Conservation (phyloP, 352 stramenopile genomes). For the Phytophthora cryptogea region DNA sequence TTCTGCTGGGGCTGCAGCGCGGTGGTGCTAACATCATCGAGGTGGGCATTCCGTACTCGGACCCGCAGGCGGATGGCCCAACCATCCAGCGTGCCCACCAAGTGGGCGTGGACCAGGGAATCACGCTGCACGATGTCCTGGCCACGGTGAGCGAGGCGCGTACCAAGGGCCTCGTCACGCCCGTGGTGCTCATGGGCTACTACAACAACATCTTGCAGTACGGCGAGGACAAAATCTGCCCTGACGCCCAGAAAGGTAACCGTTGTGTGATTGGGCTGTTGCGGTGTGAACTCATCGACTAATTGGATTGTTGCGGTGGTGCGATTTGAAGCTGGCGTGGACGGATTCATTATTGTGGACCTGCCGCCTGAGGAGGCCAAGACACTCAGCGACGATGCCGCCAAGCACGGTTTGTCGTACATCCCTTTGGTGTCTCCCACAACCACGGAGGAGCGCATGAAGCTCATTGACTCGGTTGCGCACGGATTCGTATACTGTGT, state of each 20-base stretch:
- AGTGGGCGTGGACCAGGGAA: conserved; percentile 94
- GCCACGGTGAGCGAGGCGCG: conserved; percentile 92
- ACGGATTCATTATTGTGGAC: conserved; percentile 99
- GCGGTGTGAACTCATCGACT: neutral
- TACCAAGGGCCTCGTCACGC: conserved; percentile 90
- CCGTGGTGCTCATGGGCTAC: conserved; percentile 99
- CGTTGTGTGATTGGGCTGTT: neutral
- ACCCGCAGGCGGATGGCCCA: conserved; percentile 97
- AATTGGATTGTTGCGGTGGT: conserved; percentile 7
- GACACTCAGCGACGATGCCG: conserved; percentile 90
- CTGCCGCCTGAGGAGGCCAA: conserved; percentile 95
- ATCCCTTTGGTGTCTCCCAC: conserved; percentile 98
- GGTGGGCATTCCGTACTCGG: conserved; percentile 97
- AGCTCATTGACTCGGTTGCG: conserved; percentile 66
- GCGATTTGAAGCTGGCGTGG: conserved; percentile 73
- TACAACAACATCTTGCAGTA: conserved; percentile 99
- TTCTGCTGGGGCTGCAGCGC: conserved; percentile 96
- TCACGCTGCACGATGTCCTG: conserved; percentile 93
- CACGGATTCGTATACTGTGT: conserved; percentile 90
- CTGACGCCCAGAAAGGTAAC: conserved; percentile 72
- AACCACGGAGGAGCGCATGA: conserved; percentile 95
- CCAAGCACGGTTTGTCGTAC: conserved; percentile 93
- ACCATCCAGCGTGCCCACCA: conserved; percentile 96
- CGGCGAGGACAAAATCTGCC: conserved; percentile 92
- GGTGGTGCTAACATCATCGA: conserved; percentile 97